phyloP scores from a whole-genome alignment of 768 basidiomycete species.

The Pulveroboletus ravenelii region DNA sequence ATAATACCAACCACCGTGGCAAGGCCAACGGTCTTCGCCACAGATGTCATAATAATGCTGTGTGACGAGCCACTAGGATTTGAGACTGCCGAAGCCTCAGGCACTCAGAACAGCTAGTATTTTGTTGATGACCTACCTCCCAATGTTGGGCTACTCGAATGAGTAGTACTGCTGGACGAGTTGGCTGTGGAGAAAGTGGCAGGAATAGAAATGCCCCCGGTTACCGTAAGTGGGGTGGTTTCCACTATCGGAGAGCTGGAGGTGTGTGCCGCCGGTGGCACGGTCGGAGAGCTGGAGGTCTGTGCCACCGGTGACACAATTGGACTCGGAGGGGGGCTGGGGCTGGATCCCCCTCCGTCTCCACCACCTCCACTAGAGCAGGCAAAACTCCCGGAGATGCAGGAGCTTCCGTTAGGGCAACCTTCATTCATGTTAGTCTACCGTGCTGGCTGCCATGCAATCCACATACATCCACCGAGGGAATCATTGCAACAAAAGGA shows the following conservation, averaged over 20 bases:
- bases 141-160: background rate
- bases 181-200: background rate
- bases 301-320: no score
- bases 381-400: constrained; percentile 1
- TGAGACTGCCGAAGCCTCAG: background rate
- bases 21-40: constrained; percentile 1
- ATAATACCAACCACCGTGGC: constrained; percentile 5
- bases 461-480: constrained; percentile 20
- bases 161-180: background rate
- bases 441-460: background rate
- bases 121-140: background rate
- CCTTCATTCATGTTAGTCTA: constrained; percentile 12
- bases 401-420: constrained; percentile 13
- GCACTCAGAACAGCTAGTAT: background rate
- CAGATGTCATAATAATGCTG: background rate
- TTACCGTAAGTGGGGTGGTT: background rate
- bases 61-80: constrained; percentile 6
- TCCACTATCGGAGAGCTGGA: background rate
- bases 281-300: background rate
- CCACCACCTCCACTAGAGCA: constrained; percentile 7
- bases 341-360: background rate
- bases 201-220: background rate
- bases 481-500: constrained; percentile 19
- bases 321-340: background rate
- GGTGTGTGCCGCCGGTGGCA: no score